Percentiles rank a stretch among this genome's conserved stretches.
phyloP scores from a whole-genome alignment of 768 basidiomycete genomes.

The Tephrocybe rancida region DNA sequence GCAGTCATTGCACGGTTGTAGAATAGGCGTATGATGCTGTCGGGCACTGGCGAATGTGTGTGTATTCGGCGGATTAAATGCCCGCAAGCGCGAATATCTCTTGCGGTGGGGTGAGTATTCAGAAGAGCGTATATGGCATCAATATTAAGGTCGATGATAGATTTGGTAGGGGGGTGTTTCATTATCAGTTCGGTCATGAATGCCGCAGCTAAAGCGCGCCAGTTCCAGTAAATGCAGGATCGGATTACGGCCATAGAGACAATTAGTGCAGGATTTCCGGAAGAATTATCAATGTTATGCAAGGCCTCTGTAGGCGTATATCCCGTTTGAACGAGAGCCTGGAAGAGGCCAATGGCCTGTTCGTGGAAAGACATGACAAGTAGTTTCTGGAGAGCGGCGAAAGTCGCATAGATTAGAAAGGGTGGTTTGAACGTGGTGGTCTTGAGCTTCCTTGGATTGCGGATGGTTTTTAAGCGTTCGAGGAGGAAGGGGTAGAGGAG shows the following conservation, averaged over 20 bases:
- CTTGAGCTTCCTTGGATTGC: conserved; percentile 26
- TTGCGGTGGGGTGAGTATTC: conserved; percentile 29
- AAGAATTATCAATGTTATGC: conserved; percentile 33
- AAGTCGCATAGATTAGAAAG: conserved; percentile 38
- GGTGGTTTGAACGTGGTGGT: conserved; percentile 42
- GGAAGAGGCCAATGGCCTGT: conserved; percentile 49
- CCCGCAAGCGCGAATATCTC: conserved; percentile 40
- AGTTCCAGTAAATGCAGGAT: conserved; percentile 58
- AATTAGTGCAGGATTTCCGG: conserved; percentile 46
- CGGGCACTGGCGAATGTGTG: conserved; percentile 38
- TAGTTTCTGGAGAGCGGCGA: conserved; percentile 44
- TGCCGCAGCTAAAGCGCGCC: conserved; percentile 42
- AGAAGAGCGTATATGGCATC: conserved; percentile 47
- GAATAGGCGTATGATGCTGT: conserved; percentile 45
- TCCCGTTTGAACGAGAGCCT: conserved; percentile 43
- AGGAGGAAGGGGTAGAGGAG: conserved; percentile 33
- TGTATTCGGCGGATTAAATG: conserved; percentile 44
- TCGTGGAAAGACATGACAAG: conserved; percentile 32
- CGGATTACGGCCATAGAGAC: conserved; percentile 51
- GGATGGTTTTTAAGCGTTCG: conserved; percentile 16
- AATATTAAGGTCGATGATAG: conserved; percentile 37
- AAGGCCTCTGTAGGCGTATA: conserved; percentile 52
- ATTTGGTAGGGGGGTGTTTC: conserved; percentile 16
- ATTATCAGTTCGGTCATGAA: conserved; percentile 37
- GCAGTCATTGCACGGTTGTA: conserved; percentile 41